Evolutionary conservation across 306 rosid genomes (phyloP).

Genomic region (Hippophae tibetana): DNA sequence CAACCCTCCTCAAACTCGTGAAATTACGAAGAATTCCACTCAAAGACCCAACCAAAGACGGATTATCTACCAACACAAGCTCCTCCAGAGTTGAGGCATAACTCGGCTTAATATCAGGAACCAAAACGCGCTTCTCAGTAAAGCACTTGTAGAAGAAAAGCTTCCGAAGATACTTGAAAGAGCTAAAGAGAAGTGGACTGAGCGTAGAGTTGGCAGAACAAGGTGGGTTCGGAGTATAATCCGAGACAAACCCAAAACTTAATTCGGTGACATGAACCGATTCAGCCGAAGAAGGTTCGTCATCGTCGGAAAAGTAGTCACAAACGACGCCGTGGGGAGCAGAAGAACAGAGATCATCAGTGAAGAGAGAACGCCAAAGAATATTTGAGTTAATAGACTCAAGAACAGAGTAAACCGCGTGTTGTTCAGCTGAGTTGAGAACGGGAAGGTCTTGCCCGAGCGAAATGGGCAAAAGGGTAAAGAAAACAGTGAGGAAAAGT

Average conservation of each 20-base stretch:
- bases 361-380: conserved; percentile 59
- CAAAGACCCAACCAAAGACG: conserved; percentile 35
- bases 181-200: conserved; percentile 43
- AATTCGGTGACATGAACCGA: conserved; percentile 47
- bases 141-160: conserved; percentile 80
- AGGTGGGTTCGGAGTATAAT: conserved; percentile 55
- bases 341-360: conserved; percentile 51
- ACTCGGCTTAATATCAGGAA: conserved; percentile 15
- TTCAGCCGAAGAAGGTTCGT: conserved; percentile 3
- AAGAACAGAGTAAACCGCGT: conserved; percentile 39
- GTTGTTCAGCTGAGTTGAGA: conserved; percentile 35
- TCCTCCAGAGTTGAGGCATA: conserved; percentile 38
- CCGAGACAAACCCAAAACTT: conserved; percentile 70
- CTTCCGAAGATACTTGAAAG: conserved; percentile 52
- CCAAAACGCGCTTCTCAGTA: conserved; percentile 27
- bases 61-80: conserved; percentile 62
- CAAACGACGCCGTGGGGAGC: conserved; percentile 67
- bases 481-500: conserved; percentile 8
- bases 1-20: conserved; percentile 35
- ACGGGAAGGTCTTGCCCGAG: conserved; percentile 29
- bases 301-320: conserved; percentile 24
- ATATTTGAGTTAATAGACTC: conserved; percentile 49
- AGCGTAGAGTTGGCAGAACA: conserved; percentile 48
- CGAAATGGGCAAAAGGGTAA: conserved; percentile 16
- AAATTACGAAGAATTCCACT: conserved; percentile 28